Conservation (phyloP, 2,329 filamentous ascomycete species). For the Apiospora koreana region DNA sequence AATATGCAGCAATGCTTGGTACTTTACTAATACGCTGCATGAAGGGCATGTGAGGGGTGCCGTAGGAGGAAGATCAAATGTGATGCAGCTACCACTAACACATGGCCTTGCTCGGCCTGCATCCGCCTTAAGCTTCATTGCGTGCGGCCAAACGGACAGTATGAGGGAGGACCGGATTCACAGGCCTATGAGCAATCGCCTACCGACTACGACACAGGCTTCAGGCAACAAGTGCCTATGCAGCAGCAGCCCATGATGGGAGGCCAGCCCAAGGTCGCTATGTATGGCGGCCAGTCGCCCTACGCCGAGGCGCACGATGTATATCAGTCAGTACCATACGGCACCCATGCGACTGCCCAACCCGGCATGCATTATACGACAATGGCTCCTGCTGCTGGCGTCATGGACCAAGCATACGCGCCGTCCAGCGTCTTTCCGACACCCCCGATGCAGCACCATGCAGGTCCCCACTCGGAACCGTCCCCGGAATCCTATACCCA, state of each 20-base stretch:
- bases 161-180: conserved; percentile 58
- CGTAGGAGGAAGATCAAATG: conserved; percentile 96
- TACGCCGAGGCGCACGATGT: conserved; percentile 49
- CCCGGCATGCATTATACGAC: conserved; percentile 55
- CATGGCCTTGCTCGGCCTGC: conserved; percentile 95
- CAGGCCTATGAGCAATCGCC: conserved; percentile 52
- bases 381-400: conserved; percentile 49
- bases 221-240: conserved; percentile 55
- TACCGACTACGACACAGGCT: conserved; percentile 43
- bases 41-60: conserved; percentile 96
- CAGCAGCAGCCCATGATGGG: conserved; percentile 49
- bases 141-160: conserved; percentile 81
- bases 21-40: conserved; percentile 46
- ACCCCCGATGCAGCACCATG: conserved; percentile 47
- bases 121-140: conserved; percentile 90
- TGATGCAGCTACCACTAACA: conserved; percentile 94
- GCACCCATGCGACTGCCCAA: conserved; percentile 44
- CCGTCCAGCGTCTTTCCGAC: conserved; percentile 54
- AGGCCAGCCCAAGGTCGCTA: conserved; percentile 40
- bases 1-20: conserved; percentile 3
- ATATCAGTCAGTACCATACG: conserved; percentile 50
- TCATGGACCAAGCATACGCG: conserved; percentile 54
- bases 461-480: conserved; percentile 38
- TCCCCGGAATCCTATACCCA: conserved; percentile 53
- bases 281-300: conserved; percentile 50